A percentile compares a stretch with the other conserved stretches of the same genome.
Conservation (phyloP, 192 early-diverging fungal genomes). For the Rhizoclosmatium globosum region DNA sequence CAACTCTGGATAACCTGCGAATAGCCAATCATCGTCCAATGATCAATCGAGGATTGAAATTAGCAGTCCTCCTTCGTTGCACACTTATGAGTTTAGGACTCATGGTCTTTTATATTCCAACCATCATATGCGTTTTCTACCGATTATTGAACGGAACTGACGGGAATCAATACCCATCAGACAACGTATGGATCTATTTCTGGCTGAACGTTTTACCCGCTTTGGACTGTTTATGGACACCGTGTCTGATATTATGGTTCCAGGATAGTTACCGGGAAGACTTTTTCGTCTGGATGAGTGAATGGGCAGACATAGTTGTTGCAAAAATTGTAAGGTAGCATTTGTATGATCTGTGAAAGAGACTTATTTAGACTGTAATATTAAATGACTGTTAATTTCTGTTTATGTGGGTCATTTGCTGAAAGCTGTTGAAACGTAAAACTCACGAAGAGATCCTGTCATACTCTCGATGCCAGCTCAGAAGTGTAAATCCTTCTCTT, state of each 20-base stretch:
- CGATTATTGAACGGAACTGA: neutral
- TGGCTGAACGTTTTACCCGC: constrained; percentile 16
- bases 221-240: constrained; percentile 25
- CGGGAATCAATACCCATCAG: neutral
- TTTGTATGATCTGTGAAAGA: too few species aligned
- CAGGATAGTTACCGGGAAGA: neutral
- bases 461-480: too few species aligned
- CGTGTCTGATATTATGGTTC: constrained; percentile 20
- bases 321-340: too few species aligned
- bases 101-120: constrained; percentile 21
- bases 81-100: constrained; percentile 22
- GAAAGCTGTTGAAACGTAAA: too few species aligned
- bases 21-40: too few species aligned
- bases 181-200: neutral
- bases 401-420: too few species aligned
- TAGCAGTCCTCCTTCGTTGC: constrained; percentile 23
- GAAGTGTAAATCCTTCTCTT: too few species aligned
- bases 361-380: too few species aligned
- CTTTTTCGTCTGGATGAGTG: neutral
- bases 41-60: neutral
- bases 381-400: too few species aligned
- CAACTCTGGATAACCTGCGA: too few species aligned
- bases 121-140: neutral
- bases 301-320: too few species aligned
- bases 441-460: too few species aligned